A percentile compares a stretch with the other conserved stretches of the same genome.
These are phyloP conservation scores for Polyporus arcularius DNA, from an alignment of 768 basidiomycete genomes.

Conservation along the genomic window DNA sequence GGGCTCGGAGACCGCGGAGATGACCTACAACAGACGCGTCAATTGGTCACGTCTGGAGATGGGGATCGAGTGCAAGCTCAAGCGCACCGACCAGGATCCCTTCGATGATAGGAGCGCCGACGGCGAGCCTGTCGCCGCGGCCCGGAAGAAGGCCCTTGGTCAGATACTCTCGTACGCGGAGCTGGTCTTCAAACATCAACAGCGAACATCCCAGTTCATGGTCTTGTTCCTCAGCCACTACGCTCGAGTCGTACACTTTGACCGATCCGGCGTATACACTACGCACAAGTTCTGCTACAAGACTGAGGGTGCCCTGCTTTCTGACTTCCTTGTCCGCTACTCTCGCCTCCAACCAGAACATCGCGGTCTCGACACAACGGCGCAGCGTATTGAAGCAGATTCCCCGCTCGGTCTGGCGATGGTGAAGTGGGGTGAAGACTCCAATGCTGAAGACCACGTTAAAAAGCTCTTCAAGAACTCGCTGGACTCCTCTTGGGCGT, in stretches of 20 bases:
- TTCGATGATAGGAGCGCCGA: not conserved
- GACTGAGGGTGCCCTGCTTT: not conserved
- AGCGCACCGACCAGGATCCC: not conserved
- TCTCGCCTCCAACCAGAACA: not conserved
- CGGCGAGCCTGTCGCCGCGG: not conserved
- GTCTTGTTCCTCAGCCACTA: not conserved
- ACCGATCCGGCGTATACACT: not conserved
- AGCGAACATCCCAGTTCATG: not conserved
- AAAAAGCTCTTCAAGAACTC: not conserved
- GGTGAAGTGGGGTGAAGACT: not conserved
- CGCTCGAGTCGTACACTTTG: not conserved
- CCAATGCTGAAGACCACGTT: not conserved
- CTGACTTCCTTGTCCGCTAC: conserved; percentile 1
- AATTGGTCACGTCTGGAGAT: not conserved
- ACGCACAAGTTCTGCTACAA: not conserved
- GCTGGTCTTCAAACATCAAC: not conserved
- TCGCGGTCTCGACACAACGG: conserved; percentile 6
- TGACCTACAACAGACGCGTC: not conserved
- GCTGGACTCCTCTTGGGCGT: not conserved
- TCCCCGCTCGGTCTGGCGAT: not conserved
- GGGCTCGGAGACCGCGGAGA: not conserved
- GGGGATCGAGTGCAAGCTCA: not conserved
- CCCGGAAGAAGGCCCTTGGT: not conserved
- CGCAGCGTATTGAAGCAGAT: not conserved
- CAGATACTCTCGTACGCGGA: not conserved